These are phyloP conservation scores for Ogataea hybrid DNA, from an alignment of 1,139 yeast species.

Conservation along the genomic window DNA sequence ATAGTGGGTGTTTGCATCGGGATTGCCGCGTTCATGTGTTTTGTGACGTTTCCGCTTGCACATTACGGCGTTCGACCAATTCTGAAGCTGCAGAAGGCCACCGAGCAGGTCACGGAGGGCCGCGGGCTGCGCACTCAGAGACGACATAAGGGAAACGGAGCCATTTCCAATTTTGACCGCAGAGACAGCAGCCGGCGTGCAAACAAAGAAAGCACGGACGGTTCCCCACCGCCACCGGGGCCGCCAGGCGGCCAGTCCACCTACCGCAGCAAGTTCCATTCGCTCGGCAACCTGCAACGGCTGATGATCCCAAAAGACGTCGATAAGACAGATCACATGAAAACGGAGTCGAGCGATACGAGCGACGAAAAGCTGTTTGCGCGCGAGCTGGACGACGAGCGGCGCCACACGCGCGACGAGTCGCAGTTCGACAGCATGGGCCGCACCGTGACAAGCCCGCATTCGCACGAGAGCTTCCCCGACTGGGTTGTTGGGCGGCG, in stretches of 20 bases:
- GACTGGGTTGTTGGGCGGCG: slow-evolving; percentile 9
- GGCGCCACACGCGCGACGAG: background rate
- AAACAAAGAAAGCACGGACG: background rate
- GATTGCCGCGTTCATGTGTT: slow-evolving; percentile 69
- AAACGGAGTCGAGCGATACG: slow-evolving; percentile 1
- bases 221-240: no score
- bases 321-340: background rate
- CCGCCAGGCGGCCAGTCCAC: background rate
- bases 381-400: slow-evolving; percentile 1
- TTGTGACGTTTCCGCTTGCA: slow-evolving; percentile 78
- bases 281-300: background rate
- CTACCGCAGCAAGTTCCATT: background rate
- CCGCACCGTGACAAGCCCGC: slow-evolving; percentile 10
- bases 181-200: background rate
- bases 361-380: slow-evolving; percentile 1
- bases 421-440: background rate
- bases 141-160: slow-evolving; percentile 11
- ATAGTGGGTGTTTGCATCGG: slow-evolving; percentile 80
- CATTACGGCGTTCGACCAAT: slow-evolving; percentile 87
- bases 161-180: slow-evolving; percentile 2
- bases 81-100: slow-evolving; percentile 74
- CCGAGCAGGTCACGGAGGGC: slow-evolving; percentile 54
- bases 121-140: slow-evolving; percentile 26
- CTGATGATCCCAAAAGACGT: background rate
- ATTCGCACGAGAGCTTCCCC: slow-evolving; percentile 22